Evolutionary conservation across 2,329 filamentous ascomycete species (phyloP).

Genomic region (Mycosphaerelloides madeirae): DNA sequence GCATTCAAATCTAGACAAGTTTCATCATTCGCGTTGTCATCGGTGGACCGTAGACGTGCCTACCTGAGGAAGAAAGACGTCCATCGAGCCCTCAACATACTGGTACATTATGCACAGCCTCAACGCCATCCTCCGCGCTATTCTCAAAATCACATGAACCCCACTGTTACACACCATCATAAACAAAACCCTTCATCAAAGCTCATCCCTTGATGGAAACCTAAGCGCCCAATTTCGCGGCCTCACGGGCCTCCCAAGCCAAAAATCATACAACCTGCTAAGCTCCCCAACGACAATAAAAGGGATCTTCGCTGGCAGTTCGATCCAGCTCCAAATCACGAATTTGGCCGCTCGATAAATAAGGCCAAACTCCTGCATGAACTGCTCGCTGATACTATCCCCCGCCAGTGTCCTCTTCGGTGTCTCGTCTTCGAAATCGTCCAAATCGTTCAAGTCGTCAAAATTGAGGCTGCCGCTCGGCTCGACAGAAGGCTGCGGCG

Average conservation of each 20-base stretch:
- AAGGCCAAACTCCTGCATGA: constrained; percentile 60
- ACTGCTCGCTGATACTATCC: constrained; percentile 51
- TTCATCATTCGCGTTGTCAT: no score
- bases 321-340: constrained; percentile 66
- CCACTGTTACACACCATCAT: not conserved
- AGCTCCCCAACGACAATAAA: constrained; percentile 52
- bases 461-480: constrained; percentile 13
- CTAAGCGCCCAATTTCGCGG: constrained; percentile 53
- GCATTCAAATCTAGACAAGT: no score
- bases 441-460: constrained; percentile 25
- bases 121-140: no score
- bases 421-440: constrained; percentile 22
- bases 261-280: constrained; percentile 55
- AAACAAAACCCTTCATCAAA: constrained; percentile 11
- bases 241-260: constrained; percentile 57
- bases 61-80: no score
- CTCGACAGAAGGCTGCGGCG: constrained; percentile 11
- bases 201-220: constrained; percentile 35
- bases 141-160: no score
- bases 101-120: no score
- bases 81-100: no score
- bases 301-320: constrained; percentile 28
- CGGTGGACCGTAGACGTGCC: no score
- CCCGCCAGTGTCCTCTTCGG: constrained; percentile 24
- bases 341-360: constrained; percentile 61